Conservation (phyloP, 345 rosid species). For the Pelargonium nanum region DNA sequence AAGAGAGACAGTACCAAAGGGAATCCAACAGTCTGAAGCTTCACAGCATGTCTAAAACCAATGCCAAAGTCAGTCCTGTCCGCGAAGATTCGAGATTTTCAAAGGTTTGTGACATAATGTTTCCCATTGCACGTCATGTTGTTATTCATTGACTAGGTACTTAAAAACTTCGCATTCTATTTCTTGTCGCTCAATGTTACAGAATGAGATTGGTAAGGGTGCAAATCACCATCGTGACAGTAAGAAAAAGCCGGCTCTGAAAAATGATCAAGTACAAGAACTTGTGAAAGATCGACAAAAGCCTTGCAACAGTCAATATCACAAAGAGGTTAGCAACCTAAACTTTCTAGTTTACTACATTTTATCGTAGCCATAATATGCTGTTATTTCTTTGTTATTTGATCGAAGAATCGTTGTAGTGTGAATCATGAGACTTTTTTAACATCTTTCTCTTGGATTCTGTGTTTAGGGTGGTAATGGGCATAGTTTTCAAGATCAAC, state of each 20-base stretch:
- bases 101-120: conserved; percentile 9
- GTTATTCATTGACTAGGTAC: background rate
- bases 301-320: conserved; percentile 4
- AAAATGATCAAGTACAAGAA: conserved; percentile 5
- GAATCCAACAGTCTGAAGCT: conserved; percentile 8
- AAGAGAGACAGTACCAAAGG: conserved; percentile 19
- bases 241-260: background rate
- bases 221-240: background rate
- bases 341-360: background rate
- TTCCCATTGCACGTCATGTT: background rate
- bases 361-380: background rate
- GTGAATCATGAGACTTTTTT: background rate
- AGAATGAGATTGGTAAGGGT: background rate
- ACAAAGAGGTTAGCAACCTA: conserved; percentile 19
- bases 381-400: background rate
- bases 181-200: background rate
- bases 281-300: conserved; percentile 4
- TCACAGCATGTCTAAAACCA: conserved; percentile 5
- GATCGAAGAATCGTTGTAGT: background rate
- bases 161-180: background rate
- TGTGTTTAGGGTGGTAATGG: conserved; percentile 15
- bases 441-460: background rate
- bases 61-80: conserved; percentile 6
- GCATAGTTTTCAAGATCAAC: conserved; percentile 6
- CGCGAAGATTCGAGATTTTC: conserved; percentile 1